A percentile compares a stretch with the other conserved stretches of the same genome.
Conservation (phyloP, 2,329 filamentous ascomycete species). For the Aaosphaeria arxii region DNA sequence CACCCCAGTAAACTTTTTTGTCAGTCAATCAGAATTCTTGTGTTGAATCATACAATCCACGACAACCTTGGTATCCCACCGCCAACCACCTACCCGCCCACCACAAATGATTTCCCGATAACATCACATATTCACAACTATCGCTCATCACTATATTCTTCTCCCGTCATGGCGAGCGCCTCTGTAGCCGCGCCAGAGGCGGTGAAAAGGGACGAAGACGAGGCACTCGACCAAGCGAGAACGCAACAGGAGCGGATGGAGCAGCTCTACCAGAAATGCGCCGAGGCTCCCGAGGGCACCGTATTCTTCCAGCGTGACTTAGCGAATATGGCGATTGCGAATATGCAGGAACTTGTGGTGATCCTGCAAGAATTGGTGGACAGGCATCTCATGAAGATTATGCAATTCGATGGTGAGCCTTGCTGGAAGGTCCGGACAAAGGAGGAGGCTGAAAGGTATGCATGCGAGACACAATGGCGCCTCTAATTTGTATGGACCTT, state of each 20-base stretch:
- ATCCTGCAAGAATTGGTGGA: conserved; percentile 33
- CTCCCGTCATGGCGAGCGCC: background rate
- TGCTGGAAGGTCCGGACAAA: conserved; percentile 37
- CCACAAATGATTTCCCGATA: no score
- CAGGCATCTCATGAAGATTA: conserved; percentile 35
- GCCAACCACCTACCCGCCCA: no score
- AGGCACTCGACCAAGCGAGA: background rate
- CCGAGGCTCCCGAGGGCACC: conserved; percentile 28
- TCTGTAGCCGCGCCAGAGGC: background rate
- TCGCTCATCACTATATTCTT: background rate
- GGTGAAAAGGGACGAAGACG: background rate
- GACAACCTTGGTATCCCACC: no score
- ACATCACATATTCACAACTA: background rate
- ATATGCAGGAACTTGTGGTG: conserved; percentile 27
- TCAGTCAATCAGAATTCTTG: no score
- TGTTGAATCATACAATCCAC: no score
- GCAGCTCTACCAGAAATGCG: conserved; percentile 38
- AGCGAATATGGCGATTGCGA: conserved; percentile 34
- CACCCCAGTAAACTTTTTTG: no score
- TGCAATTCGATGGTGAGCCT: conserved; percentile 32
- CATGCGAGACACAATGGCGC: no score
- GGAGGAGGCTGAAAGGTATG: conserved; percentile 35
- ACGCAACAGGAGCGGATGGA: conserved; percentile 13
- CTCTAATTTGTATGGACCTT: background rate
- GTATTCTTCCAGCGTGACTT: conserved; percentile 41